Base-by-base conservation (phyloP, 345 rosid species). In the Chamaenerion angustifolium region DNA sequence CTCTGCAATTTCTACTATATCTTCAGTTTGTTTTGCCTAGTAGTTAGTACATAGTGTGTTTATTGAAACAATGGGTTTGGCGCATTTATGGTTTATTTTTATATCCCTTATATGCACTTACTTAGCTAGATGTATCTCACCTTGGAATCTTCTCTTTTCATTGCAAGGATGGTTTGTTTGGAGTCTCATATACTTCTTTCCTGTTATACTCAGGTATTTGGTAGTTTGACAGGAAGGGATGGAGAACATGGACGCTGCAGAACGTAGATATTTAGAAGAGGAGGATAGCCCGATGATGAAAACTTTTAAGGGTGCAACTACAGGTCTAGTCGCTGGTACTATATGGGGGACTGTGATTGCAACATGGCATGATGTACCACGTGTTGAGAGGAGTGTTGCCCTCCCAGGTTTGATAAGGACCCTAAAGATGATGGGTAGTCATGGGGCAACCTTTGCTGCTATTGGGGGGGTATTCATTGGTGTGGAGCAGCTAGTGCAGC, bases 391-490 rank as follows among this genome's bases (percentile, higher is more conserved):
- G 61, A 82, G 63, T 17, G 94, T 92, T 13, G 96, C 95, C 8
- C 88, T 92, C 58, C 98, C 98, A 0, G 98, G 96, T 54, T 71
- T 92, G 17, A 35, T 87, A 41, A 84, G 98, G 69, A 84, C 96
- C 4, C 48, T 92, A 16, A 84, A 69, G 79, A 82, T 92, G 96
- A 92, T 92, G 98, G 98, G 98, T 12, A 82, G 63, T 16, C 65
- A 87, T 2, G 96, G 98, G 7, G 3, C 73, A 49, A 92, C 96
- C 4, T 92, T 92, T 68, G 98, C 98, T 54, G 98, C 98, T 1
- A 75, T 92, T 3, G 98, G 98, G 27, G 98, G 98, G 23, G 82
- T 92, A 64, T 87, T 81, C 74, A 81, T 90, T n/a, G 98, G 98
- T 43, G 89, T 90, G 63, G 96, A 90, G 71, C 96, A 92, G 80